Percentiles rank a stretch among this genome's conserved stretches.
Evolutionary conservation across 148 eudicot species (phyloP).

Genomic region (Selenicereus undatus): DNA sequence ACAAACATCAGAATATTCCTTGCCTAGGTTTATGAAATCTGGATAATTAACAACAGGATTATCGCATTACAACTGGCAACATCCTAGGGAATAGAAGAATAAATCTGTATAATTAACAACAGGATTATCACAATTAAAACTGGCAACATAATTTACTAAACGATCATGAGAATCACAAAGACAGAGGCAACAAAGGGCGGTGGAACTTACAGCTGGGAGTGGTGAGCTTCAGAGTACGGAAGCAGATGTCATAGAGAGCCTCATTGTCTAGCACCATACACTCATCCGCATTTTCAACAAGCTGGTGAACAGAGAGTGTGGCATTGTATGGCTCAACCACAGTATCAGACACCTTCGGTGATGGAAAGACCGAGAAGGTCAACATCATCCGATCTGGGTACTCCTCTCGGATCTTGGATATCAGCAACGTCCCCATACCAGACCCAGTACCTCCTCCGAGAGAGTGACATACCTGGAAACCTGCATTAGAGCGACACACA

Average conservation of each 20-base stretch:
- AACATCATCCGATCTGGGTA: slow-evolving; percentile 43
- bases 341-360: slow-evolving; percentile 34
- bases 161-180: background rate
- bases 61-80: background rate
- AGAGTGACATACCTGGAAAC: slow-evolving; percentile 34
- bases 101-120: background rate
- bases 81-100: no score
- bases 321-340: slow-evolving; percentile 42
- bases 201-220: slow-evolving; percentile 35
- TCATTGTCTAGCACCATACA: slow-evolving; percentile 39
- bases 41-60: background rate
- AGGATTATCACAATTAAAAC: background rate
- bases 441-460: slow-evolving; percentile 29
- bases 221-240: slow-evolving; percentile 39
- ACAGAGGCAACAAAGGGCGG: background rate
- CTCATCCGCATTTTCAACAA: slow-evolving; percentile 37
- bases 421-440: slow-evolving; percentile 36
- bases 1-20: background rate
- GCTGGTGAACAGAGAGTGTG: slow-evolving; percentile 38
- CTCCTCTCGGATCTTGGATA: slow-evolving; percentile 39
- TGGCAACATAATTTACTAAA: background rate
- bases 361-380: slow-evolving; percentile 32
- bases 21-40: background rate
- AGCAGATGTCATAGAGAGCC: slow-evolving; percentile 36
- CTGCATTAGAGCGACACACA: slow-evolving; percentile 1